Evolutionary conservation across 2,329 filamentous ascomycete genomes (phyloP).

Genomic region (Metarhizium rileyi): DNA sequence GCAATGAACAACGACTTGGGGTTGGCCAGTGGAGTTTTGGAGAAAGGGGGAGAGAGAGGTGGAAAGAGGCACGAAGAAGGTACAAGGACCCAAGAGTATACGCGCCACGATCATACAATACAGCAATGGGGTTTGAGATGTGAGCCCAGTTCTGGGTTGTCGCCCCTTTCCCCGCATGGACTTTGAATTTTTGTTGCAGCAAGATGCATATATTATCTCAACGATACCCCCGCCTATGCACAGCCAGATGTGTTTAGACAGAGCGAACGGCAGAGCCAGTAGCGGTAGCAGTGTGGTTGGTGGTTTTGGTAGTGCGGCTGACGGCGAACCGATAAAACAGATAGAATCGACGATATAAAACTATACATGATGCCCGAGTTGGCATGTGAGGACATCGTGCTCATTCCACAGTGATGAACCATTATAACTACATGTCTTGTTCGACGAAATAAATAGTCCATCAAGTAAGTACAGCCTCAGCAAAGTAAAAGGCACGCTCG

Average conservation of each 20-base stretch:
- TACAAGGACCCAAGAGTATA: constrained; percentile 4
- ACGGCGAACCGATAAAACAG: background rate
- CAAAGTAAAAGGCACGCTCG: too few species aligned
- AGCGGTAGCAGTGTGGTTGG: background rate
- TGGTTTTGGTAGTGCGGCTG: too few species aligned
- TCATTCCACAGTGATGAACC: too few species aligned
- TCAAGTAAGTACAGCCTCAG: too few species aligned
- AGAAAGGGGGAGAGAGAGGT: constrained; percentile 1
- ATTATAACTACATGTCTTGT: too few species aligned
- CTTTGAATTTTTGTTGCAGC: constrained; percentile 1
- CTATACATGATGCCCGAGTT: too few species aligned
- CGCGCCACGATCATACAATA: constrained; percentile 7
- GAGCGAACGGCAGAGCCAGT: constrained; percentile 1
- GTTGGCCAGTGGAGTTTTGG: background rate
- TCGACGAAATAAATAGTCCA: too few species aligned
- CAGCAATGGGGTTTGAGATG: constrained; percentile 1
- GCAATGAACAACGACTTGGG: background rate
- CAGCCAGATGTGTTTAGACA: constrained; percentile 11
- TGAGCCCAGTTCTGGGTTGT: background rate
- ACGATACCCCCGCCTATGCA: constrained; percentile 27
- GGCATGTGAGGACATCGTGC: background rate
- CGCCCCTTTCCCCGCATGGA: constrained; percentile 7
- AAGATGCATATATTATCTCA: constrained; percentile 27
- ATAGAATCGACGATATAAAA: too few species aligned
- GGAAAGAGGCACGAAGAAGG: background rate